Base-by-base conservation (phyloP, 805 yeast species). In the Ogataea sp. region DNA sequence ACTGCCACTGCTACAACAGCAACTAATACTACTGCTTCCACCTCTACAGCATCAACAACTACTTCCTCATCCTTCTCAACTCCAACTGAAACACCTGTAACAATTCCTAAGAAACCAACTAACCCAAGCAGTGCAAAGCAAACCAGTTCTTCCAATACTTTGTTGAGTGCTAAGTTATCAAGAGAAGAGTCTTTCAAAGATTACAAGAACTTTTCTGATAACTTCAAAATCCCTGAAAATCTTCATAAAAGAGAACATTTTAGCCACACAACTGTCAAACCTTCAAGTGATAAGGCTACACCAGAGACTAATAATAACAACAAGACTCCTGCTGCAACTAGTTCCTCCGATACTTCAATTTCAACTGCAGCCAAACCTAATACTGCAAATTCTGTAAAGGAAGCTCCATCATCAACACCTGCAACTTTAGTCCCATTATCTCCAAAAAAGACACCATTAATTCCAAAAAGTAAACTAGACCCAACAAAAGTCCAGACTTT, bases 161-260 rank as follows among this genome's bases (percentile, higher is more conserved):
- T 42, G 39, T 23, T 40, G 39, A 36, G 42, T 14, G 59, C 64
- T 45, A 64, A 71, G 42, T 56, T 69, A 40, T 71, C 64, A 47
- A 71, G 75, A 1, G 76, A 77, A 54, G 73, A 75, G 45, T 87
- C 81, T 55, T 71, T 83, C 45, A 79, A 79, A 45, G 75, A 84
- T 10, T 66, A 86, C 40, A 78, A 75, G 45, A 85, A 83, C 52
- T 88, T 89, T 55, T 76, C 94, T 30, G 86, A 84, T 36, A 83
- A 75, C 48, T 84, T 86, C 60, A 85, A 85, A 59, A 75, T 88
- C 24, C 55, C 57, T 15, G 38, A 52, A 11, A 51, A 56, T 23
- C 46, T 56, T 39, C 90, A 94, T 7, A 24, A 24, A 8, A 33
- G 11, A 42, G 48, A 41, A 27, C 18, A 23, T n/a, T n/a, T n/a